Base-by-base conservation (phyloP, 768 basidiomycete species). In the Hydnomerulius pinastri region DNA sequence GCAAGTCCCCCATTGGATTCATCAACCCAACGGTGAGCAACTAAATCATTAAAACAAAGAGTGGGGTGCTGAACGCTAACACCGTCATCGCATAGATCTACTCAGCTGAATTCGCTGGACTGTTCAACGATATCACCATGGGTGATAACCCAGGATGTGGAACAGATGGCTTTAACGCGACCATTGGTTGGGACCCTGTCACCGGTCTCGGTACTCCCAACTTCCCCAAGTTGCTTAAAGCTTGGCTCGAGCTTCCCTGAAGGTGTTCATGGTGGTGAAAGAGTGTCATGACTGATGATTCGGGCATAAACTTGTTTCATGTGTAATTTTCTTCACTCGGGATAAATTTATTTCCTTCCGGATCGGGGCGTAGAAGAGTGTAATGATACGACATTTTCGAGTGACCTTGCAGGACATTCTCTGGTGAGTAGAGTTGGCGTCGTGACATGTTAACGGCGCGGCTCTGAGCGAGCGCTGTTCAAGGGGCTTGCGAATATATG, bases 121-220 rank as follows among this genome's bases (percentile, higher is more conserved):
- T 55, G 13, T 63, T 65, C 42, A 58, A 62, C 32, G 64, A 65
- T 39, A 58, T 65, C 12, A 56, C 51, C 2, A 46, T 35, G 28
- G 64, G 64, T 32, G 46, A 35, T 20, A 63, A 63, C 39, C 61
- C 84, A 3, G 85, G 85, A 15, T 88, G 86, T 55, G 74, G 76
- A 0, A 81, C 76, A 4, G 63, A 67, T 41, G 83, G 83, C 71
- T 66, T 66, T 65, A 57, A 61, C 33, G 64, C 63, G 4, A 38
- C 43, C 12, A 38, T 41, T 9, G 65, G 66, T 23, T 67, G 66
- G 65, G 66, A 67, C 40, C 65, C 66, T 36, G 63, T 66, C 11
- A 59, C 57, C 40, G 46, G 53, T 29, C 41, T 45, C 3, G 39
- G 40, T 20, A 46, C 48, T 32, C 56, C 53, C 17, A 54, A 58